Evolutionary conservation across 306 rosid genomes (phyloP).

Genomic region (Phaseolus lunatus): DNA sequence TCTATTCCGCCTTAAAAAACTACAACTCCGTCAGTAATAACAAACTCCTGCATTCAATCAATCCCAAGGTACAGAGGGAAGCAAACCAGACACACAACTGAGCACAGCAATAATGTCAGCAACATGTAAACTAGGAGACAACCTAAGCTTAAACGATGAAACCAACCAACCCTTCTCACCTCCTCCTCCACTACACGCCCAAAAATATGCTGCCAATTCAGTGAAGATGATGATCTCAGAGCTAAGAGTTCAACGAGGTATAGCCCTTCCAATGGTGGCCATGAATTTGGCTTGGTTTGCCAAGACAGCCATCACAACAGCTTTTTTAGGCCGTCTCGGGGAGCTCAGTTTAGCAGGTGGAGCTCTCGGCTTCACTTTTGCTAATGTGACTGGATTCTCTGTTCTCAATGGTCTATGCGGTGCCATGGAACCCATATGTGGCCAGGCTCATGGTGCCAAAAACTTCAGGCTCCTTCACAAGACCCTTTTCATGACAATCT

Average conservation of each 20-base stretch:
- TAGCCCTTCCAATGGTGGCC: constrained; percentile 75
- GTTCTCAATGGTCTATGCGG: constrained; percentile 78
- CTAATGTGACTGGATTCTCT: constrained; percentile 92
- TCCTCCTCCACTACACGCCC: background rate
- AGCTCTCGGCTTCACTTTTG: constrained; percentile 83
- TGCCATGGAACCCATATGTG: constrained; percentile 96
- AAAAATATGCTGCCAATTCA: constrained; percentile 44
- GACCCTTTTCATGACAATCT: constrained; percentile 76
- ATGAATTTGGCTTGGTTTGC: constrained; percentile 90
- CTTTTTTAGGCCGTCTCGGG: constrained; percentile 79
- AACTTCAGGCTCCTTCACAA: constrained; percentile 79
- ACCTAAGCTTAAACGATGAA: constrained; percentile 35
- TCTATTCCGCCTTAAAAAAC: constrained; percentile 24
- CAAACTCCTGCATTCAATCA: constrained; percentile 51
- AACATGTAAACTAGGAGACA: constrained; percentile 50
- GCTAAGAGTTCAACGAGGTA: constrained; percentile 62
- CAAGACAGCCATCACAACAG: constrained; percentile 80
- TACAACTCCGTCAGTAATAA: constrained; percentile 30
- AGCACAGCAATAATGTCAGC: constrained; percentile 49
- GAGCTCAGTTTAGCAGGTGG: constrained; percentile 83
- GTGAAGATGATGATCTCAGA: constrained; percentile 51
- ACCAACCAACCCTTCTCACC: constrained; percentile 31
- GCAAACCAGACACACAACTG: background rate
- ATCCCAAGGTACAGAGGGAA: background rate
- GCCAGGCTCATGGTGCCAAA: constrained; percentile 91